Percentiles rank a stretch among this genome's conserved stretches.
Conservation (phyloP, 805 yeast genomes). For the Candida sonorensis region DNA sequence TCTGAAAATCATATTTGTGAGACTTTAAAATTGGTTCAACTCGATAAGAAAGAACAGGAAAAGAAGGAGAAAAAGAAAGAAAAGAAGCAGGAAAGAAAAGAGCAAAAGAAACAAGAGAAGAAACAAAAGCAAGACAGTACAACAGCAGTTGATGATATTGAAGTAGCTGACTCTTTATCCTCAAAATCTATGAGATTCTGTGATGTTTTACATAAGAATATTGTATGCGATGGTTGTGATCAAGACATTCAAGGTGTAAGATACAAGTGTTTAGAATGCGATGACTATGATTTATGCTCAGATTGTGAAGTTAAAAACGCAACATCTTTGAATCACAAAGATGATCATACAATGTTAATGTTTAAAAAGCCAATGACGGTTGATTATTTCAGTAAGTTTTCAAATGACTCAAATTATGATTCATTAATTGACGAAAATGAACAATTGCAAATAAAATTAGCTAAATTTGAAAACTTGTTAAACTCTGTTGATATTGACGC, state of each 20-base stretch:
- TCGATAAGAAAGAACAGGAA: too few relatives aligned
- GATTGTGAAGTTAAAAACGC: slow-evolving; percentile 27
- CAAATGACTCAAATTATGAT: background rate
- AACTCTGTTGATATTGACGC: too few relatives aligned
- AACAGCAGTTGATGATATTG: slow-evolving; percentile 1
- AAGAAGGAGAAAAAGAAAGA: too few relatives aligned
- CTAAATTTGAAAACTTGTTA: too few relatives aligned
- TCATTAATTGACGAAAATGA: too few relatives aligned
- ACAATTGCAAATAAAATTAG: too few relatives aligned
- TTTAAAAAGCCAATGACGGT: slow-evolving; percentile 12
- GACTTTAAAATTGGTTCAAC: too few relatives aligned
- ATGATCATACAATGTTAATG: slow-evolving; percentile 22
- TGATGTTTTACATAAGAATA: slow-evolving; percentile 9
- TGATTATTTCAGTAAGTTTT: too few relatives aligned
- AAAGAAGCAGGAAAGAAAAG: too few relatives aligned
- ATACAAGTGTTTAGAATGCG: slow-evolving; percentile 45
- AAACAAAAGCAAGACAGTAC: too few relatives aligned
- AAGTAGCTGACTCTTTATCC: slow-evolving; percentile 3
- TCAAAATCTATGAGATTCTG: background rate
- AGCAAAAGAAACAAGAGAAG: too few relatives aligned
- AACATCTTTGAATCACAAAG: slow-evolving; percentile 12
- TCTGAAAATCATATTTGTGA: too few relatives aligned
- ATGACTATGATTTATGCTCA: slow-evolving; percentile 47
- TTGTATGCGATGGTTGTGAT: slow-evolving; percentile 29
- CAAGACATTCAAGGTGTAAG: slow-evolving; percentile 32